Base-by-base conservation (phyloP, 2,329 filamentous ascomycete genomes). In the Passalora sequoiae region DNA sequence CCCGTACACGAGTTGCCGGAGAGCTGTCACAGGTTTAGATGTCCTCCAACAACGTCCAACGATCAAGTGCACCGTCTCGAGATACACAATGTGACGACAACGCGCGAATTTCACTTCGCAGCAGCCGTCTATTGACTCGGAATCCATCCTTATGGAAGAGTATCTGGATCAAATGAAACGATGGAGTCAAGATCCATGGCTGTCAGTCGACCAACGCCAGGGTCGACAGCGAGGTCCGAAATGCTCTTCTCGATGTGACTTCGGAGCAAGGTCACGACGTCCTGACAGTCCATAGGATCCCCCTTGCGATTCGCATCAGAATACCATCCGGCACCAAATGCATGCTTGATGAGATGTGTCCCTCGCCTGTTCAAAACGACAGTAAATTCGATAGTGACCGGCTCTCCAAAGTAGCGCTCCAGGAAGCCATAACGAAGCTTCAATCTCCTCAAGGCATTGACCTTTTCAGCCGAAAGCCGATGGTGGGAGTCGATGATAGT, bases 381-480 rank as follows among this genome's bases (percentile, higher is more conserved):
- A 13, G 7, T 27, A 27, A 47, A 47, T 10, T 35, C n/a, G 15
- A 47, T 35, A 6, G 15, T 20, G 4, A 43, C 40, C 6, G 35
- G 33, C 17, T 47, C 44, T 27, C 44, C 44, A 21, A 47, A 47
- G 28, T 35, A 44, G 21, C 22, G 21, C 17, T 47, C 40, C n/a
- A 40, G 13, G 17, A 44, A 47, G 12, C 10, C 16, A 47, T 19
- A n/a, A n/a, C 27, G 36, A 10, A 40, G 29, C 21, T 40, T 9
- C 3, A 45, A 2, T 7, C 4, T 4, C 25, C 28, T 16, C 3
- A 37, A 19, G 25, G 33, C 27, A 16, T 31, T 30, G 21, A 44
- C 29, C 19, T 33, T 33, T 15, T n/a, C 9, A 5, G 40, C 9
- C 3, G 40, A 13, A 8, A 48, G 16, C 10, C 29, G 16, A 24